phyloP scores from a whole-genome alignment of 139 green algal genomes.

The Gonium pectorale region DNA sequence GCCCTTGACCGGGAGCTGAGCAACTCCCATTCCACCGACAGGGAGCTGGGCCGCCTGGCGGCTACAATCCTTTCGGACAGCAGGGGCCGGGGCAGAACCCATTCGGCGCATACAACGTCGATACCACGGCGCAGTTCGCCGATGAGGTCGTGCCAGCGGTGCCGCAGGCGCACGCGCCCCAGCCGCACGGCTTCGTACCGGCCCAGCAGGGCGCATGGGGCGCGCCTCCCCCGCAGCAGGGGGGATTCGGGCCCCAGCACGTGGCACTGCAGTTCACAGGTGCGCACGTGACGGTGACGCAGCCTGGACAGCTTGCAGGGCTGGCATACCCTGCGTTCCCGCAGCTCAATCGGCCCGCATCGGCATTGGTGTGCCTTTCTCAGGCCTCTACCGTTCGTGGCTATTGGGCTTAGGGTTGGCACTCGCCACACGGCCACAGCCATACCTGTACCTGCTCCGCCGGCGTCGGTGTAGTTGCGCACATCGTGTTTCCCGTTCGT shows the following conservation, averaged over 20 bases:
- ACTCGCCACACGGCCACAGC: too few species aligned
- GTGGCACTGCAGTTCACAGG: slow-evolving; percentile 40
- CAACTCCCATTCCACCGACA: not conserved
- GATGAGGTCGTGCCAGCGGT: slow-evolving; percentile 44
- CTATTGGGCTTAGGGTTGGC: too few species aligned
- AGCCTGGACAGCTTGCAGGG: too few species aligned
- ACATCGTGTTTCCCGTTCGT: not conserved
- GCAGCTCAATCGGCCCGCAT: too few species aligned
- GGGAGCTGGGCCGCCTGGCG: not conserved
- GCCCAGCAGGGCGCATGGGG: slow-evolving; percentile 22
- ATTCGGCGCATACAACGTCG: slow-evolving; percentile 32
- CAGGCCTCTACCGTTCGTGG: too few species aligned
- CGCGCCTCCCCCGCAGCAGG: not conserved
- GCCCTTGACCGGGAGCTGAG: not conserved
- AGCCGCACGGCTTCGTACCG: not conserved
- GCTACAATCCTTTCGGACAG: slow-evolving; percentile 12
- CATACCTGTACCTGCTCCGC: too few species aligned
- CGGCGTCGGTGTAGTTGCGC: not conserved
- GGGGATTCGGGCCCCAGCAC: slow-evolving; percentile 2
- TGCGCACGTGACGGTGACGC: too few species aligned
- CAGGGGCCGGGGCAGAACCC: not conserved
- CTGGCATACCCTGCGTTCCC: too few species aligned
- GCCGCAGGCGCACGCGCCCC: not conserved
- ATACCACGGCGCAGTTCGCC: slow-evolving; percentile 20
- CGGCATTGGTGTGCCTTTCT: too few species aligned